Percentiles rank a stretch among this genome's conserved stretches.
These are phyloP conservation scores for Fraxinus greggii DNA, from an alignment of 305 asterid genomes.

Conservation along the genomic window DNA sequence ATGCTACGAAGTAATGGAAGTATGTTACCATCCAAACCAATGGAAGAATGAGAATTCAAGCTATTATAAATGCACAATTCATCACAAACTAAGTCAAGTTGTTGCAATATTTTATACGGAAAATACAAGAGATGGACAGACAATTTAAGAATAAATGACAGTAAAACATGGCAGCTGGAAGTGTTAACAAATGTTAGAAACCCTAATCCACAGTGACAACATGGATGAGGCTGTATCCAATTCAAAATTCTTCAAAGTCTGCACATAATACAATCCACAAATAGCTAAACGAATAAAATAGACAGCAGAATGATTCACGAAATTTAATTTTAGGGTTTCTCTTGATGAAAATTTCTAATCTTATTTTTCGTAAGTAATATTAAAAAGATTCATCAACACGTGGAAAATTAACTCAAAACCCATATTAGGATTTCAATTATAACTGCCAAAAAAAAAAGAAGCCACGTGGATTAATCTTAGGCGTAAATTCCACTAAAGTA, in stretches of 20 bases:
- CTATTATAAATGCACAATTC: neutral
- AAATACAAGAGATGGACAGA: neutral
- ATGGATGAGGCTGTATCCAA: neutral
- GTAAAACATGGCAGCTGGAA: neutral
- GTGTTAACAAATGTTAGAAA: neutral
- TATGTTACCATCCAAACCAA: neutral
- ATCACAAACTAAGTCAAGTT: neutral
- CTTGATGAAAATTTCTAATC: neutral
- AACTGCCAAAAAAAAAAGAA: neutral
- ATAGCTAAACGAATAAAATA: neutral
- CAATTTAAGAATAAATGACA: neutral
- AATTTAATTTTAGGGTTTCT: slow-evolving; percentile 12
- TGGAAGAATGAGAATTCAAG: neutral
- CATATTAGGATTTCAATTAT: neutral
- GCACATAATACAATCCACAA: slow-evolving; percentile 9
- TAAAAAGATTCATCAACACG: neutral
- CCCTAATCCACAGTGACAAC: neutral
- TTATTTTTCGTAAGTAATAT: neutral
- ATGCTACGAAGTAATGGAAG: neutral
- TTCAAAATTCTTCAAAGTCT: neutral
- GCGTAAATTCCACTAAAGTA: neutral
- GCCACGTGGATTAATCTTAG: neutral
- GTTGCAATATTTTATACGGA: neutral
- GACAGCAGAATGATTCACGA: neutral
- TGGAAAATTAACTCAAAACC: neutral